These are phyloP conservation scores for Jamesozyma rosinii DNA, from an alignment of 805 yeast genomes.

Conservation along the genomic window DNA sequence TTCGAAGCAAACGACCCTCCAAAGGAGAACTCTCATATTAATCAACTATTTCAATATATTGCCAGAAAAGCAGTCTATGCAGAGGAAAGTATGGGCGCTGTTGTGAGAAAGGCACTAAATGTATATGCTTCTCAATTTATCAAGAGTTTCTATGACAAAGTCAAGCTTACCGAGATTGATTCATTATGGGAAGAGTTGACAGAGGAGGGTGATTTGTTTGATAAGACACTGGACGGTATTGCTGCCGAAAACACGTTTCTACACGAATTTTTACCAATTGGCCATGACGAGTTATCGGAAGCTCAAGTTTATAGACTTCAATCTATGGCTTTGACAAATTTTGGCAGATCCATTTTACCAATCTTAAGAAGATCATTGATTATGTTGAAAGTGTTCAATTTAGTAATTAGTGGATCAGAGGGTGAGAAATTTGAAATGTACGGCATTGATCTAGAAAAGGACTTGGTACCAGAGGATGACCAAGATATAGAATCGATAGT, in stretches of 20 bases:
- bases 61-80: constrained; percentile 17
- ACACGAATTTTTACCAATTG: neutral
- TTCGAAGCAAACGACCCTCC: too few relatives aligned
- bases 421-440: constrained; percentile 19
- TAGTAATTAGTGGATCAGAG: constrained; percentile 21
- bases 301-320: neutral
- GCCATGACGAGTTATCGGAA: neutral
- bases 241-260: neutral
- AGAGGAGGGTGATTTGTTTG: constrained; percentile 5
- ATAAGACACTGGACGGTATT: neutral
- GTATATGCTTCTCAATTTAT: constrained; percentile 13
- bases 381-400: constrained; percentile 27
- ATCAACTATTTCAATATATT: constrained; percentile 26
- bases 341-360: constrained; percentile 19
- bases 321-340: constrained; percentile 11
- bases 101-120: constrained; percentile 12
- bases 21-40: constrained; percentile 1
- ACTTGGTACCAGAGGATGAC: constrained; percentile 1
- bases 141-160: constrained; percentile 6
- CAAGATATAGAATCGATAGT: constrained; percentile 2
- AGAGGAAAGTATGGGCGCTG: constrained; percentile 10
- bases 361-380: constrained; percentile 26
- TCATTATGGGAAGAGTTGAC: constrained; percentile 6
- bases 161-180: constrained; percentile 1
- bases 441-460: constrained; percentile 15